phyloP scores from a whole-genome alignment of 352 stramenopile species.

The Halophytophthora batemanensis region DNA sequence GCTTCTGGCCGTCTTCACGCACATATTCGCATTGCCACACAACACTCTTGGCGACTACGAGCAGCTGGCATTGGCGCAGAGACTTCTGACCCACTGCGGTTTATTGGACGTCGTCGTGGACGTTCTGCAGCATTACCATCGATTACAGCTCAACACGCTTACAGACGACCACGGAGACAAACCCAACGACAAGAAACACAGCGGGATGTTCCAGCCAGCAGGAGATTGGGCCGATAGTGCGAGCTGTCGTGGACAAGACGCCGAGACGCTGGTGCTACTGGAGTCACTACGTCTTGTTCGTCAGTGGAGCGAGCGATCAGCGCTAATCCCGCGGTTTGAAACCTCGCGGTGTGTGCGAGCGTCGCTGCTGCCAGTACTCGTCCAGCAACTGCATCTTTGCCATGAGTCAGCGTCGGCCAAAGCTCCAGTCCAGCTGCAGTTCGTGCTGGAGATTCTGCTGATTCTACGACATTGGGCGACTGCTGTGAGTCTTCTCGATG shows the following conservation, averaged over 20 bases:
- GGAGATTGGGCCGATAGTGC: not conserved
- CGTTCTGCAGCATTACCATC: constrained; percentile 12
- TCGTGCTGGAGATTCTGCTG: constrained; percentile 17
- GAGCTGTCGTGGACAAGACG: not conserved
- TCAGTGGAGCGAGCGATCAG: constrained; percentile 20
- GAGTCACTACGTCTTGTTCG: constrained; percentile 19
- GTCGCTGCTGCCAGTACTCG: constrained; percentile 8
- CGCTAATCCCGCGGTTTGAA: constrained; percentile 7
- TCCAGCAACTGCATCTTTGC: constrained; percentile 6
- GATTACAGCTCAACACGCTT: not conserved
- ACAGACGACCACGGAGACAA: not conserved
- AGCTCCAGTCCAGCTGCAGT: constrained; percentile 2
- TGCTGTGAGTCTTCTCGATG: not conserved
- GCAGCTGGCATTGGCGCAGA: constrained; percentile 7
- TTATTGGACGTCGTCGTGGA: constrained; percentile 14
- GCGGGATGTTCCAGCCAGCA: no score
- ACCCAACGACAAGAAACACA: not conserved
- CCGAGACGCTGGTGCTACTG: constrained; percentile 9
- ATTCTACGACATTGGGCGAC: constrained; percentile 13
- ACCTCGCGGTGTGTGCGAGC: constrained; percentile 3
- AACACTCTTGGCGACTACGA: constrained; percentile 9
- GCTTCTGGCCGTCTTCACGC: constrained; percentile 10
- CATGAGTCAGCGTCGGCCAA: not conserved
- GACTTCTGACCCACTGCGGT: constrained; percentile 10
- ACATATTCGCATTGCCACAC: constrained; percentile 17